Evolutionary conservation across 371 early-diverging fungal genomes (phyloP).

Genomic region (Phascolomyces articulosus): DNA sequence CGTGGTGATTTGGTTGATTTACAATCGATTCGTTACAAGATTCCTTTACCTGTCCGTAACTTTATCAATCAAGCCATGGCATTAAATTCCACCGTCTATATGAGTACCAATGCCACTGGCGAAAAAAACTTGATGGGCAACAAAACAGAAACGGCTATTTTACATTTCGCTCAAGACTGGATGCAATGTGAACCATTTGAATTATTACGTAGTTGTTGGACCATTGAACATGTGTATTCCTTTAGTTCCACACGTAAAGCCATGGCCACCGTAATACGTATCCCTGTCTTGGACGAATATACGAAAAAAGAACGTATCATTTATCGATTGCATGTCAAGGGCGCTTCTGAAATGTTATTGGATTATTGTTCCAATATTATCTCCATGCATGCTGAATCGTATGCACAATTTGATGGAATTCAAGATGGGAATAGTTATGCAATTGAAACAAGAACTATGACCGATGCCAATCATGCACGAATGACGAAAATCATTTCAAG

Average conservation of each 20-base stretch:
- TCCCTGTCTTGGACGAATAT: conserved; percentile 24
- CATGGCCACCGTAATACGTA: conserved; percentile 81
- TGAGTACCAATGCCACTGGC: conserved; percentile 63
- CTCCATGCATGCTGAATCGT: conserved; percentile 43
- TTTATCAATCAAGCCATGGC: conserved; percentile 70
- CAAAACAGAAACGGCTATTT: conserved; percentile 88
- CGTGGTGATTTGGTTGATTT: conserved; percentile 45
- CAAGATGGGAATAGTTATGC: conserved; percentile 28
- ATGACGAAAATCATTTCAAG: conserved; percentile 60
- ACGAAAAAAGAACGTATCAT: conserved; percentile 21
- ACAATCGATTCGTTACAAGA: conserved; percentile 19
- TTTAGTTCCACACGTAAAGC: conserved; percentile 85
- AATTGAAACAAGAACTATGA: conserved; percentile 53
- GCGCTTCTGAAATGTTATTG: conserved; percentile 85
- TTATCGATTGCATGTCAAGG: conserved; percentile 80
- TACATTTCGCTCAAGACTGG: conserved; percentile 59
- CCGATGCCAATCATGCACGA: conserved; percentile 40
- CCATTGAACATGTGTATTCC: conserved; percentile 69
- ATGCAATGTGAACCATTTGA: conserved; percentile 52
- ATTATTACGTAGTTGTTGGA: conserved; percentile 45
- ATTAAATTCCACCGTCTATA: conserved; percentile 80
- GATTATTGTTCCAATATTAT: conserved; percentile 26
- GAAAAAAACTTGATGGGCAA: conserved; percentile 62
- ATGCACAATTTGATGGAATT: conserved; percentile 9
- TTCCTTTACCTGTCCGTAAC: conserved; percentile 47